phyloP scores from a whole-genome alignment of 108 stramenopile species.

The Fistulifera solaris region DNA sequence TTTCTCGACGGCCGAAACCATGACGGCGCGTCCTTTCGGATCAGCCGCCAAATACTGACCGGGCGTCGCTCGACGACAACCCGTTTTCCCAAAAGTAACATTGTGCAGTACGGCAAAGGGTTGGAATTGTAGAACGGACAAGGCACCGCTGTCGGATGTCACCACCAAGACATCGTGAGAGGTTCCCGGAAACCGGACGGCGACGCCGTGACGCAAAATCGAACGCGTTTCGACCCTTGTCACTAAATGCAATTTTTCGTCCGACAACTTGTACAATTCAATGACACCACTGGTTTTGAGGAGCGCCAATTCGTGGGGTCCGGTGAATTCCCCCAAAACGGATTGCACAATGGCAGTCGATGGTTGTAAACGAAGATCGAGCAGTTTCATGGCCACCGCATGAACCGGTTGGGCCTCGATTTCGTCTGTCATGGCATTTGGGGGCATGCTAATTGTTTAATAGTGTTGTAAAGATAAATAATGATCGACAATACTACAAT shows the following conservation, averaged over 20 bases:
- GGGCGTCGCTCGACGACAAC: slow-evolving; percentile 90
- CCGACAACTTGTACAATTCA: slow-evolving; percentile 47
- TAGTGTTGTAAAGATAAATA: too few species aligned
- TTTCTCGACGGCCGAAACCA: slow-evolving; percentile 89
- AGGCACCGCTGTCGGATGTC: slow-evolving; percentile 81
- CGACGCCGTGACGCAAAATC: slow-evolving; percentile 54
- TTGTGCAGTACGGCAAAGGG: slow-evolving; percentile 21
- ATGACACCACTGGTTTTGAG: slow-evolving; percentile 62
- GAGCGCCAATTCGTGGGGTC: slow-evolving; percentile 46
- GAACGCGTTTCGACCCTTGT: slow-evolving; percentile 63
- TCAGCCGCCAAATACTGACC: slow-evolving; percentile 95
- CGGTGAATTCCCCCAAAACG: slow-evolving; percentile 59
- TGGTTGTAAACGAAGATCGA: slow-evolving; percentile 70
- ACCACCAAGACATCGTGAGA: slow-evolving; percentile 87
- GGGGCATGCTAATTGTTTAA: too few species aligned
- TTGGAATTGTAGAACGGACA: slow-evolving; percentile 79
- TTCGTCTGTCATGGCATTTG: too few species aligned
- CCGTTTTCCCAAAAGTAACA: slow-evolving; percentile 56
- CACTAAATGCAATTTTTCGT: slow-evolving; percentile 37
- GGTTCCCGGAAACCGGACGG: slow-evolving; percentile 73
- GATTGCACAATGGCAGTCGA: slow-evolving; percentile 44
- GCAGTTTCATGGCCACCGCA: slow-evolving; percentile 53
- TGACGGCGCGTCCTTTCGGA: slow-evolving; percentile 87
- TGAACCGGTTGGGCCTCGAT: slow-evolving; percentile 21
- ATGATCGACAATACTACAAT: too few species aligned